A percentile compares a stretch with the other conserved stretches of the same genome.
Conservation (phyloP, 2,329 filamentous ascomycete genomes). For the Alternaria angustiovoidea region DNA sequence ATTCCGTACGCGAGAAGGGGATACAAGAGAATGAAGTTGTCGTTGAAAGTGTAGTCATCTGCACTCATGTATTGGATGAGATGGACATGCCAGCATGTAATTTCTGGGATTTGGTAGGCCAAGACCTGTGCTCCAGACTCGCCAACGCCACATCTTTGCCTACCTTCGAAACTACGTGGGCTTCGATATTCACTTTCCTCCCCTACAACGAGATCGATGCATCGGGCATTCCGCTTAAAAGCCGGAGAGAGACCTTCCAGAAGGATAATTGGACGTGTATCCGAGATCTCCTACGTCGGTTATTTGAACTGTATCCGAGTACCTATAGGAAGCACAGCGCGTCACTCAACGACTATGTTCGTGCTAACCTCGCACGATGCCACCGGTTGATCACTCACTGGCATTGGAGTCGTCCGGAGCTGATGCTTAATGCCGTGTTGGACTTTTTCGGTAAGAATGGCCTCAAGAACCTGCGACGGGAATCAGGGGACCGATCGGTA, state of each 20-base stretch:
- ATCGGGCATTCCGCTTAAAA: slow-evolving; percentile 56
- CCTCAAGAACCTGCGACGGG: slow-evolving; percentile 61
- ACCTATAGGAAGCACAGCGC: slow-evolving; percentile 50
- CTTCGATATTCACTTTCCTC: slow-evolving; percentile 60
- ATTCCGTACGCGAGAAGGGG: slow-evolving; percentile 56
- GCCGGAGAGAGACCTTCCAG: slow-evolving; percentile 50
- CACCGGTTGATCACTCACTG: slow-evolving; percentile 62
- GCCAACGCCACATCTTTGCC: slow-evolving; percentile 34
- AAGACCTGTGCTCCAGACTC: slow-evolving; percentile 37
- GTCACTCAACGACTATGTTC: slow-evolving; percentile 65
- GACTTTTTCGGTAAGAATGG: slow-evolving; percentile 67
- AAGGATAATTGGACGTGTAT: slow-evolving; percentile 62
- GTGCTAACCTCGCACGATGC: slow-evolving; percentile 61
- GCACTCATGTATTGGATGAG: slow-evolving; percentile 53
- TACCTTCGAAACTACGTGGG: slow-evolving; percentile 51
- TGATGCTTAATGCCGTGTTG: slow-evolving; percentile 62
- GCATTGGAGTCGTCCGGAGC: slow-evolving; percentile 66
- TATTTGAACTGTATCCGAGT: slow-evolving; percentile 58
- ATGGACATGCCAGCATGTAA: slow-evolving; percentile 37
- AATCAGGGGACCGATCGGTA: slow-evolving; percentile 62
- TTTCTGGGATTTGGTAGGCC: slow-evolving; percentile 57
- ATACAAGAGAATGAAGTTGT: slow-evolving; percentile 55
- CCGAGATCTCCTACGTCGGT: slow-evolving; percentile 55
- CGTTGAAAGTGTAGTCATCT: slow-evolving; percentile 58
- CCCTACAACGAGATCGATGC: slow-evolving; percentile 63